These are phyloP conservation scores for Cylindrodendrum hubeiense DNA, from an alignment of 2,329 filamentous ascomycete genomes.

Conservation along the genomic window DNA sequence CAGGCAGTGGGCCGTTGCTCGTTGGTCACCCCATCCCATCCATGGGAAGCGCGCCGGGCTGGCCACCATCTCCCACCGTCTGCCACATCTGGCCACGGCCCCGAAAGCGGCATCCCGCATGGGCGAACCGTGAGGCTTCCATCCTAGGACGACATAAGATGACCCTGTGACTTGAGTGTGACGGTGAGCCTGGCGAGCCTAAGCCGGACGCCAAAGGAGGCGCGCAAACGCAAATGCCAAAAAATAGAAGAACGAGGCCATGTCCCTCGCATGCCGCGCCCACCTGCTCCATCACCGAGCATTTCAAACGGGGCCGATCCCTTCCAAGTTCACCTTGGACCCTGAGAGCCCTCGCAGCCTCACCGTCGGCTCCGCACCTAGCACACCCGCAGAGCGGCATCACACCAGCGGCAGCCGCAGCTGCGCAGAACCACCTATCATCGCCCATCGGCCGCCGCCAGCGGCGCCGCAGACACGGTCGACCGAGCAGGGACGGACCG, in stretches of 20 bases:
- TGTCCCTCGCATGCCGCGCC: neutral
- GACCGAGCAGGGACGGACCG: slow-evolving; percentile 5
- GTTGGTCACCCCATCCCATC: neutral
- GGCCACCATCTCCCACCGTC: neutral
- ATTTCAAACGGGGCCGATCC: neutral
- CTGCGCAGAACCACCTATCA: neutral
- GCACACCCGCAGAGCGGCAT: neutral
- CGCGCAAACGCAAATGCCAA: neutral
- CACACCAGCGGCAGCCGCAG: neutral
- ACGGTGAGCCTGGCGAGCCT: neutral
- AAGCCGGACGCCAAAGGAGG: neutral
- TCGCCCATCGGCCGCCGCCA: neutral
- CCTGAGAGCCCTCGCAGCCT: neutral
- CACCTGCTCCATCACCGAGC: neutral
- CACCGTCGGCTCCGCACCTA: slow-evolving; percentile 7
- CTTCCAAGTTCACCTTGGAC: neutral
- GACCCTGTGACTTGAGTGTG: neutral
- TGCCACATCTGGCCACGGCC: too few relatives aligned
- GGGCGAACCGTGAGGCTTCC: neutral
- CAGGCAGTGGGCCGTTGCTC: neutral
- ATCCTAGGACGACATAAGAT: neutral
- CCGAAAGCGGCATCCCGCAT: neutral
- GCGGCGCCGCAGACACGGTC: neutral
- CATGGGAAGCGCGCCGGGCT: neutral
- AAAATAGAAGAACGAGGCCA: neutral